Percentiles rank a stretch among this genome's conserved stretches.
Evolutionary conservation across 208 protist genomes (phyloP).

Genomic region (Acanthamoeba castellanii): DNA sequence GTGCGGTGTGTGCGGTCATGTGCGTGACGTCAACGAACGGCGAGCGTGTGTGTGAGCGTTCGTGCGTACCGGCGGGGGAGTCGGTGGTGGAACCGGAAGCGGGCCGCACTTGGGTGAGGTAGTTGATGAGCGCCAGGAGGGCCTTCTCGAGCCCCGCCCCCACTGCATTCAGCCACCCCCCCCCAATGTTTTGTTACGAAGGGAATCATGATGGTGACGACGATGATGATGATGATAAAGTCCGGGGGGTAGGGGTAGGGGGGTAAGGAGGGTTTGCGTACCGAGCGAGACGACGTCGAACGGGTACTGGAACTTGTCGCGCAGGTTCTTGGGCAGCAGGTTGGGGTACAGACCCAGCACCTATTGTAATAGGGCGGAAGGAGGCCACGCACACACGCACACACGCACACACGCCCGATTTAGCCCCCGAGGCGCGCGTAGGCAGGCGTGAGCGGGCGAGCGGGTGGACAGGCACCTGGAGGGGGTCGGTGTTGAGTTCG

Average conservation of each 20-base stretch:
- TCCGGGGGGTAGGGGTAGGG: neutral
- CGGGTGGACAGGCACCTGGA: slow-evolving; percentile 63
- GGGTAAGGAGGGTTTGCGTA: neutral
- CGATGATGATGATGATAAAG: neutral
- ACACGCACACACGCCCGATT: neutral
- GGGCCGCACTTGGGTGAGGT: slow-evolving; percentile 43
- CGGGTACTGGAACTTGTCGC: slow-evolving; percentile 72
- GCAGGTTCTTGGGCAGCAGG: slow-evolving; percentile 71
- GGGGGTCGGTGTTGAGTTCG: slow-evolving; percentile 78
- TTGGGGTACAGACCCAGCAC: slow-evolving; percentile 80
- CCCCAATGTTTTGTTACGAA: no score
- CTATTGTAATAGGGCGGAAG: no score
- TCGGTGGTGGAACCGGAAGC: neutral
- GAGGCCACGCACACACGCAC: no score
- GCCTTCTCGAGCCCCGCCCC: slow-evolving; percentile 65
- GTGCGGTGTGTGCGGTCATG: no score
- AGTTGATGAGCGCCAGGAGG: slow-evolving; percentile 52
- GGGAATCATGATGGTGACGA: no score
- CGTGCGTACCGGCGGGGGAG: neutral
- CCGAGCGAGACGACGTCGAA: slow-evolving; percentile 18
- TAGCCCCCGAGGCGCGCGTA: neutral
- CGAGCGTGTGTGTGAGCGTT: no score
- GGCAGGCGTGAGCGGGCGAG: neutral
- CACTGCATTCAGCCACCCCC: slow-evolving; percentile 18
- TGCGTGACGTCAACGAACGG: no score